Conservation (phyloP, 495 filamentous ascomycete species). For the Geoglossum glabrum region DNA sequence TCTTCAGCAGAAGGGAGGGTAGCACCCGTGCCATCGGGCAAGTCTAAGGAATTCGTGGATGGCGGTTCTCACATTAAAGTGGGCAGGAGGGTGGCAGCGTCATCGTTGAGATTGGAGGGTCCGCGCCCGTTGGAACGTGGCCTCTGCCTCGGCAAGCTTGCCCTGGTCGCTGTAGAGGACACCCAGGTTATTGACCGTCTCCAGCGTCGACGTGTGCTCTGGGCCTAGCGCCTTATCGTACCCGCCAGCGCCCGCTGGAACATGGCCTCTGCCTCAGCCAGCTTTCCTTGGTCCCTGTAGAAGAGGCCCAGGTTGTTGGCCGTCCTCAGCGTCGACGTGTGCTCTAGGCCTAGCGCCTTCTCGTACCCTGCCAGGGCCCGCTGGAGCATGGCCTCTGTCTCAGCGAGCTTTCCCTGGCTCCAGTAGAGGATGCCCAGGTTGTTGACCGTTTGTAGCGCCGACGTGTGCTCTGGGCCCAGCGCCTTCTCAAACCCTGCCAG, state of each 20-base stretch:
- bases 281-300: not conserved
- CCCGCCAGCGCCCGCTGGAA: conserved; percentile 2
- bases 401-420: not conserved
- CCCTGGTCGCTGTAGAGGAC: conserved; percentile 10
- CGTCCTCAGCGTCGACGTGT: conserved; percentile 1
- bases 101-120: not conserved
- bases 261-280: not conserved
- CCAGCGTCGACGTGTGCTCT: conserved; percentile 2
- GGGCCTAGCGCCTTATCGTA: not conserved
- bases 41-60: too few relatives aligned
- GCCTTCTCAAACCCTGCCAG: conserved; percentile 1
- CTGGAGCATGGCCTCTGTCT: conserved; percentile 1
- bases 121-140: not conserved
- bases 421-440: not conserved
- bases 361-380: not conserved
- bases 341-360: conserved; percentile 1
- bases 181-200: conserved; percentile 6
- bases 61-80: too few relatives aligned
- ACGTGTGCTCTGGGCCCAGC: not conserved
- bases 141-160: conserved; percentile 6
- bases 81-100: not conserved
- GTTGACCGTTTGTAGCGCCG: not conserved
- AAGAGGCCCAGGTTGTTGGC: not conserved
- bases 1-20: not conserved
- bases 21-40: too few relatives aligned